Percentiles rank a stretch among this genome's conserved stretches.
These are phyloP conservation scores for Ailanthus altissimus DNA, from an alignment of 345 rosid genomes.

Conservation along the genomic window DNA sequence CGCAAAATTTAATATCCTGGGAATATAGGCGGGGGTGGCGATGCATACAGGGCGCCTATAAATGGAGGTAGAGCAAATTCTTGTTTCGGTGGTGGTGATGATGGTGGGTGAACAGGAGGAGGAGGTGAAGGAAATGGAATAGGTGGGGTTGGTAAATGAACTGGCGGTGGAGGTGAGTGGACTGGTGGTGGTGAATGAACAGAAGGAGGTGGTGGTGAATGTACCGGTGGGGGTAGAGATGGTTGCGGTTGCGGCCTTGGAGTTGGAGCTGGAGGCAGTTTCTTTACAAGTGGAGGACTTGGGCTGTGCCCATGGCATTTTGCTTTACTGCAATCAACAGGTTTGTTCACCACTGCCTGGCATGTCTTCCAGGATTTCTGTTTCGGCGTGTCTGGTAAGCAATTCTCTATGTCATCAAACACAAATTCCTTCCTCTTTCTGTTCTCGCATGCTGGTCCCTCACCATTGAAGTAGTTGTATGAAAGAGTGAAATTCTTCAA, in stretches of 20 bases:
- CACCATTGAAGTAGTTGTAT: slow-evolving; percentile 55
- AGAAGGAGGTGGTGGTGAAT: slow-evolving; percentile 7
- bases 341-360: slow-evolving; percentile 45
- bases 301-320: slow-evolving; percentile 32
- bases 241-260: neutral
- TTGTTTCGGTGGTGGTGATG: slow-evolving; percentile 20
- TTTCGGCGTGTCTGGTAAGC: slow-evolving; percentile 47
- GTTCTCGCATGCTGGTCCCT: slow-evolving; percentile 46
- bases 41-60: slow-evolving; percentile 52
- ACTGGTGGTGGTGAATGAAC: slow-evolving; percentile 19
- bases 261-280: neutral
- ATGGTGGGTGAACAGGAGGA: neutral
- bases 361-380: slow-evolving; percentile 48
- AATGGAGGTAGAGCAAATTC: slow-evolving; percentile 44
- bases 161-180: neutral
- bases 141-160: neutral
- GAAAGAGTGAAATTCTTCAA: slow-evolving; percentile 51
- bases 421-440: slow-evolving; percentile 32
- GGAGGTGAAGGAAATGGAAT: slow-evolving; percentile 14
- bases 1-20: slow-evolving; percentile 51
- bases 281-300: slow-evolving; percentile 3
- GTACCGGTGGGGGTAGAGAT: neutral
- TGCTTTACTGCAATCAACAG: slow-evolving; percentile 59
- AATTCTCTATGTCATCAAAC: slow-evolving; percentile 47
- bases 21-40: slow-evolving; percentile 69